Evolutionary conservation across 2,329 filamentous ascomycete species (phyloP).

Genomic region (Fusarium tjaetaba): DNA sequence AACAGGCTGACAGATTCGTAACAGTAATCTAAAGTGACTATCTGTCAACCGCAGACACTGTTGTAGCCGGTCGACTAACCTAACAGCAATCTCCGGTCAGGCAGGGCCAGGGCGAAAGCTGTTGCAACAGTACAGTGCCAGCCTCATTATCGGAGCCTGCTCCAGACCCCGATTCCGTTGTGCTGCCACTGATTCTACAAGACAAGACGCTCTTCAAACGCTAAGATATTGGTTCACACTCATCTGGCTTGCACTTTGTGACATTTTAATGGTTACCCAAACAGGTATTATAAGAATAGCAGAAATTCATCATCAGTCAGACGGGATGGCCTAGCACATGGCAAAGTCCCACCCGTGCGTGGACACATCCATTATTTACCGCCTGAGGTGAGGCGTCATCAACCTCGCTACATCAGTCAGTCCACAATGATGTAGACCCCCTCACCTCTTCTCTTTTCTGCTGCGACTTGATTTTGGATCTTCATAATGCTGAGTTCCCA

Average conservation of each 20-base stretch:
- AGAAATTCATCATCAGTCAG: background rate
- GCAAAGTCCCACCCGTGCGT: slow-evolving; percentile 29
- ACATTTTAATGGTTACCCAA: background rate
- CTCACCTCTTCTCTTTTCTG: slow-evolving; percentile 8
- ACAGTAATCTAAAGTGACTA: background rate
- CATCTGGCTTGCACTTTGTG: background rate
- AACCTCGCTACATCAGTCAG: slow-evolving; percentile 43
- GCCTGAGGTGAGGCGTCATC: slow-evolving; percentile 40
- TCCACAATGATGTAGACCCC: slow-evolving; percentile 44
- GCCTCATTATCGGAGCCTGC: slow-evolving; percentile 7
- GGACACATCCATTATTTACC: slow-evolving; percentile 24
- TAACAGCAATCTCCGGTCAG: slow-evolving; percentile 1
- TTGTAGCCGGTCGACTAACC: background rate
- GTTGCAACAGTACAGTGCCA: background rate
- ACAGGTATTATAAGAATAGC: background rate
- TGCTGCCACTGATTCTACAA: background rate
- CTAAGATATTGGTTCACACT: background rate
- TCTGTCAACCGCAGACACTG: background rate
- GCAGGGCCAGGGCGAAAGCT: background rate
- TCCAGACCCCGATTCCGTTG: background rate
- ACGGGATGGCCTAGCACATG: slow-evolving; percentile 26
- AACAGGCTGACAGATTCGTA: background rate
- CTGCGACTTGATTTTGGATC: background rate
- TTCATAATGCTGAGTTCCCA: background rate
- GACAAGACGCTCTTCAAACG: background rate